phyloP scores from a whole-genome alignment of 106 monocot species.

The Phalaenopsis equestris region DNA sequence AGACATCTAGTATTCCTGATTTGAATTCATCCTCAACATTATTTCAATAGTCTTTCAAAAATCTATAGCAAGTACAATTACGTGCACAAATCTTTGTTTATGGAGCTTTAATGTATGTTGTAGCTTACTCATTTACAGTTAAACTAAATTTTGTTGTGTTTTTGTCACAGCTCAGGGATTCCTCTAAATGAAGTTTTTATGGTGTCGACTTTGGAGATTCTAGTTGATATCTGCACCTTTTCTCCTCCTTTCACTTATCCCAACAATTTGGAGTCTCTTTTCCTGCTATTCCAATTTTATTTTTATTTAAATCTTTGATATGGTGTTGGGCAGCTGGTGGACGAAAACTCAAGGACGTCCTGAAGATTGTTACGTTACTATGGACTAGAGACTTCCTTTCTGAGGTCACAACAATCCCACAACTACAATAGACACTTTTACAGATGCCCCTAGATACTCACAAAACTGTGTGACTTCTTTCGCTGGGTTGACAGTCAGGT shows the following conservation, averaged over 20 bases:
- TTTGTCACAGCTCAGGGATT: constrained; percentile 59
- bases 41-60: constrained; percentile 69
- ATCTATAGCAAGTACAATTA: constrained; percentile 85
- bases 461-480: too few relatives aligned
- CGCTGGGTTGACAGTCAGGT: too few relatives aligned
- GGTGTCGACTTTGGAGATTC: constrained; percentile 78
- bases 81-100: constrained; percentile 96
- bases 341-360: too few relatives aligned
- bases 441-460: too few relatives aligned
- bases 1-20: constrained; percentile 48
- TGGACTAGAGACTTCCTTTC: too few relatives aligned
- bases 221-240: constrained; percentile 37
- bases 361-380: too few relatives aligned
- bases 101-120: constrained; percentile 86
- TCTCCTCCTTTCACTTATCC: too few relatives aligned
- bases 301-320: background rate
- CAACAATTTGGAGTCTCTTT: too few relatives aligned
- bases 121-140: background rate
- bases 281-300: too few relatives aligned
- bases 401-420: too few relatives aligned
- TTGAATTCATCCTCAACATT: constrained; percentile 30
- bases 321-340: constrained; percentile 36
- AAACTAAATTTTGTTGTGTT: background rate
- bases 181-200: constrained; percentile 77
- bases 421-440: too few relatives aligned